These are phyloP conservation scores for Hortaea sp. DNA, from an alignment of 2,329 filamentous ascomycete species.

Conservation along the genomic window DNA sequence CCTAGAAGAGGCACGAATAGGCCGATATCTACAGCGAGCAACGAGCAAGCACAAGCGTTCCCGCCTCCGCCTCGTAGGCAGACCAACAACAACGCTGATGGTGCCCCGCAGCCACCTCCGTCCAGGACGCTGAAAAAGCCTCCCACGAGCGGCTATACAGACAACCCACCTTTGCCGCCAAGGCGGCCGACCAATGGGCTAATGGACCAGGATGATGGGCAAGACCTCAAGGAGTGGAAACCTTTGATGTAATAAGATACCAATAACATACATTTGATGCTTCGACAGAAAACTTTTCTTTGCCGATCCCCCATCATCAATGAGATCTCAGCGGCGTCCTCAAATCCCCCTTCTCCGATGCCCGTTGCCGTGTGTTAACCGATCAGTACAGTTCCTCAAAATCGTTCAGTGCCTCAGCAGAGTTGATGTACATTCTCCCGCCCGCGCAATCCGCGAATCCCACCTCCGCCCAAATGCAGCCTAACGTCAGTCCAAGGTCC, in stretches of 20 bases:
- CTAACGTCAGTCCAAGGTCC: no score
- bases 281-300: no score
- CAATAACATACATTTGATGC: no score
- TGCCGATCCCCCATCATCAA: no score
- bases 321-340: no score
- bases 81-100: not conserved
- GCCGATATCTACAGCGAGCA: not conserved
- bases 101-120: constrained; percentile 11
- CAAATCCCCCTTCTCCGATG: no score
- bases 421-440: no score
- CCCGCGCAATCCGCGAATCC: no score
- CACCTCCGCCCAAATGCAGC: no score
- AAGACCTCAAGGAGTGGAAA: constrained; percentile 21
- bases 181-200: constrained; percentile 16
- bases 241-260: constrained; percentile 10
- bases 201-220: constrained; percentile 20
- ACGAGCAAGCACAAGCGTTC: not conserved
- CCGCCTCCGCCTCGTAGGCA: constrained; percentile 8
- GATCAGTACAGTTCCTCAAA: no score
- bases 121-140: constrained; percentile 13
- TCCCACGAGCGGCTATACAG: not conserved
- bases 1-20: constrained; percentile 6
- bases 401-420: no score
- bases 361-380: no score
- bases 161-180: constrained; percentile 15